Percentiles rank a stretch among this genome's conserved stretches.
These are phyloP conservation scores for Benincasa hispida DNA, from an alignment of 306 rosid genomes.

Conservation along the genomic window DNA sequence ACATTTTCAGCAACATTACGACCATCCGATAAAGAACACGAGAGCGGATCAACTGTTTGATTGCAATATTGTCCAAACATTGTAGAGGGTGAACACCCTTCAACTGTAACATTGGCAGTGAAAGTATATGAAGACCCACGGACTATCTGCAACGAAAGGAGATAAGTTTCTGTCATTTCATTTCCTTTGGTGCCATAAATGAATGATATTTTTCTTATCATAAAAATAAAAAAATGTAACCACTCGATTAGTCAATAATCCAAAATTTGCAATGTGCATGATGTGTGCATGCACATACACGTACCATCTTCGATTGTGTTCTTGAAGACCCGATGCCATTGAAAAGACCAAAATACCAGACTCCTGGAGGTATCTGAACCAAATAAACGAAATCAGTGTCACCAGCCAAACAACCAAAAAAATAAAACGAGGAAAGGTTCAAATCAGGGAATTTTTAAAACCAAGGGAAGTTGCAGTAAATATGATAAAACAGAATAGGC, in stretches of 20 bases:
- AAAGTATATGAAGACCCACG: slow-evolving; percentile 59
- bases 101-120: slow-evolving; percentile 69
- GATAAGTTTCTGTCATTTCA: slow-evolving; percentile 2
- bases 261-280: not conserved
- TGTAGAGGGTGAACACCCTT: slow-evolving; percentile 59
- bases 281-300: slow-evolving; percentile 15
- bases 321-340: slow-evolving; percentile 80
- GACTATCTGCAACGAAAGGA: slow-evolving; percentile 42
- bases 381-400: slow-evolving; percentile 9
- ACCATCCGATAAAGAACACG: slow-evolving; percentile 36
- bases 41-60: slow-evolving; percentile 63
- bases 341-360: slow-evolving; percentile 89
- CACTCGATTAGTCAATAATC: not conserved
- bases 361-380: slow-evolving; percentile 88
- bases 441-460: not conserved
- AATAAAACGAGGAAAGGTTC: not conserved
- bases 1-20: slow-evolving; percentile 13
- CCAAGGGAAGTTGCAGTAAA: not conserved
- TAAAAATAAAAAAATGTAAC: not conserved
- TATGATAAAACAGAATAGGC: not conserved
- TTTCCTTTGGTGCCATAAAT: not conserved
- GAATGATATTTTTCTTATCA: not conserved
- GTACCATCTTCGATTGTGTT: slow-evolving; percentile 92
- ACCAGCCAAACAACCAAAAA: not conserved
- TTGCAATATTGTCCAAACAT: slow-evolving; percentile 74